Base-by-base conservation (phyloP, 2,329 filamentous ascomycete genomes). In the Tolypocladium pustulatum region DNA sequence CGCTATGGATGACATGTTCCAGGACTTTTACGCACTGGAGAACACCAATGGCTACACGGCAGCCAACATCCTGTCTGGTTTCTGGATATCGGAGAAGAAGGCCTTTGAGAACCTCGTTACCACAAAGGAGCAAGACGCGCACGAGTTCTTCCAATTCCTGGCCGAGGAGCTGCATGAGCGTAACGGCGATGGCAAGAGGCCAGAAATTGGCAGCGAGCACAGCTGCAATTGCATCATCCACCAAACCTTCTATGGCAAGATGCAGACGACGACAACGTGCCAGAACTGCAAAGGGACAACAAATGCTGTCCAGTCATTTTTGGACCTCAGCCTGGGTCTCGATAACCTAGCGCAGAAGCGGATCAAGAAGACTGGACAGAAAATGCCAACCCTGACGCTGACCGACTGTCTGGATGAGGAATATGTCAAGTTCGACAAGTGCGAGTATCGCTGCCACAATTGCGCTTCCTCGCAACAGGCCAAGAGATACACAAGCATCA, bases 81-180 rank as follows among this genome's bases (percentile, higher is more conserved):
- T 92, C 68, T 96, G 92, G 91, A 90, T 92, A 65, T 90, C 88
- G 5, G 89, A 90, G 71, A 86, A 82, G 75, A 84, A 81, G 70
- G 81, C 83, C 0, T 87, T 87, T 61, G 83, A 90, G 73, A 86
- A 88, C 61, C 79, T 92, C 27, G 90, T 93, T 1, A 94, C 92
- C 13, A 96, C 95, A 66, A 90, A 92, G 67, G 93, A 97, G 73
- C 93, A 97, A 75, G 93, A 97, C 69, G 93, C 93, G 0, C 93
- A 97, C 69, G 93, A 97, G 71, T 97, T 96, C 74, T 95, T 97
- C 72, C 91, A 96, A 70, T 97, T 96, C 68, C 82, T 97, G 38
- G 88, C 95, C 40, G 93, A 97, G 75, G 90, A 94, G 66, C 80
- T 99, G 20, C 93, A 97, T 69, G 85, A 89, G 68, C 83, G 91